phyloP scores from a whole-genome alignment of 495 filamentous ascomycete species.

The Penicillium pancosmium region DNA sequence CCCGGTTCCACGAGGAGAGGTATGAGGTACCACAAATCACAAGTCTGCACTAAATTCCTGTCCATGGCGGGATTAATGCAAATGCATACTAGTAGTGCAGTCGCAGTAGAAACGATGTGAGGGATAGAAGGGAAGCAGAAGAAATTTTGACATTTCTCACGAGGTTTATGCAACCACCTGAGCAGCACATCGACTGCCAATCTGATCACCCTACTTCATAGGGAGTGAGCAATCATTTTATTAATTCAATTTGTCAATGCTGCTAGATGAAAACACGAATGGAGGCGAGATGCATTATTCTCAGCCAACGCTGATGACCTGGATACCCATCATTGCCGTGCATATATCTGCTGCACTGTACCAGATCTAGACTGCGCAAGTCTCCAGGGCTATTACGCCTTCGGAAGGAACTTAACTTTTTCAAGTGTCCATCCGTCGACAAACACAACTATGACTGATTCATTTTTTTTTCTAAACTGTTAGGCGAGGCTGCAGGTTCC shows the following conservation, averaged over 20 bases:
- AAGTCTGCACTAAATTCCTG: conserved; percentile 4
- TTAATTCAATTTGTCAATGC: no score
- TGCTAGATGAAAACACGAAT: no score
- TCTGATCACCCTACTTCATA: no score
- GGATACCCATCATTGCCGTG: no score
- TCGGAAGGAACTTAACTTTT: conserved; percentile 21
- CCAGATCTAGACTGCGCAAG: not conserved
- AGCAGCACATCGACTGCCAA: no score
- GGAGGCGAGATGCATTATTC: no score
- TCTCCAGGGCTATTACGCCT: conserved; percentile 19
- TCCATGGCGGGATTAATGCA: no score
- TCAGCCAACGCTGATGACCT: no score
- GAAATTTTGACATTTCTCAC: no score
- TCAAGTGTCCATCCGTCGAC: not conserved
- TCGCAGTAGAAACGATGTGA: not conserved
- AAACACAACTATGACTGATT: not conserved
- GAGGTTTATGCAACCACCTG: no score
- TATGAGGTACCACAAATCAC: conserved; percentile 29
- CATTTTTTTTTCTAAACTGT: not conserved
- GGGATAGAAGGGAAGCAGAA: not conserved
- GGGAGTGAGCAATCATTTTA: no score
- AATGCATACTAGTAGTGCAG: no score
- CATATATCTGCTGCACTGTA: not conserved
- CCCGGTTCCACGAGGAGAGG: conserved; percentile 25
- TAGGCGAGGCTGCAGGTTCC: not conserved